Base-by-base conservation (phyloP, 1,284 basidiomycete species). In the Cryptococcus hybrid region DNA sequence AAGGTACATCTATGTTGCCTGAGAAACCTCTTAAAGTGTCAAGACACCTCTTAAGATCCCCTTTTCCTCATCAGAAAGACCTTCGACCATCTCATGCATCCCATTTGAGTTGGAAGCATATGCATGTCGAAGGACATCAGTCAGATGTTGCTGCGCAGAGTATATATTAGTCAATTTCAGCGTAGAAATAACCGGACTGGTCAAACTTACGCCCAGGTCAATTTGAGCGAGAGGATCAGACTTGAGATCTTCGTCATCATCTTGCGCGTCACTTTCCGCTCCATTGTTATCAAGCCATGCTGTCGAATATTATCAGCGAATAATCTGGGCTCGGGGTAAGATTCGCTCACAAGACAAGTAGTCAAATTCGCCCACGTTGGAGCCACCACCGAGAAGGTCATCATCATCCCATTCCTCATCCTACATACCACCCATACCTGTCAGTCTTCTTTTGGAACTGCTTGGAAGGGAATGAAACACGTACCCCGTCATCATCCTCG, bases 221-320 rank as follows among this genome's bases (percentile, higher is more conserved):
- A 98, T 88, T 66, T 87, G 86, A 43, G 89, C 92, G 54, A 95
- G 83, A 1, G 90, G 87, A 76, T 98, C 94, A 51, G 84, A 85
- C 76, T 85, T 86, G 53, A 96, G 82, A 71, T 96, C 92, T 63
- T 93, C 90, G 69, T 96, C 92, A 63, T 92, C 90, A 68, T 94
- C 91, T 54, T 82, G 80, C 57, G 88, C 87, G 51, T 82, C 83
- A 48, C 83, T 83, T 18, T 86, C 85, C 47, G 86, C 80, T 24
- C 86, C 80, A 59, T 89, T 88, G 57, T 85, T 84, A 65, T 89
- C 86, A 44, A 76, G 60, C 72, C 73, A 76, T 46, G 70, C 74
- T 73, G 58, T 44, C 66, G 68, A 74, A 48, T n/a, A 24, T 11
- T 36, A 12, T 49, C 46, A 56, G 46, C 12, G 5, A n/a, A 11